Evolutionary conservation across 257 asterid genomes (phyloP), one percentile per base, ranked within the genome.

Genomic region (Lycium barbarum): DNA sequence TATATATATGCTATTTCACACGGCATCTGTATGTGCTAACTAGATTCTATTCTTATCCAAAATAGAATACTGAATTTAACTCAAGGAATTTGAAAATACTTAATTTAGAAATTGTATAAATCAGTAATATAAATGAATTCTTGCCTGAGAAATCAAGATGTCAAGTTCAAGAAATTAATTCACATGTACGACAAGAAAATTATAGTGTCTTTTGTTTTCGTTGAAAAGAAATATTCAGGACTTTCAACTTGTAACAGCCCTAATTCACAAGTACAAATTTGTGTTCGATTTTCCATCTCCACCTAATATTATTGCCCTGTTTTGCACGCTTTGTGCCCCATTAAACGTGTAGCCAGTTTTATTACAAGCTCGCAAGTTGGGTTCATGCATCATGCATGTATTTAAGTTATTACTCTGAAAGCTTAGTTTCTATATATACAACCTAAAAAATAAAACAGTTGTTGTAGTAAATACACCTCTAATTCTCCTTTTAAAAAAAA

Each of bases 241-340:
- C 9, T 72, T 43, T 72, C 35, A 18, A 72, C 36, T 72, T 72
- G 79, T 71, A 54, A 22, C 57, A 45, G 17, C 57, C 26, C 58
- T 43, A 72, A 72, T 72, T 40, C 57, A 45, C 38, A 72, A 72
- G 58, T 9, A 72, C 80, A 72, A 10, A 43, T 43, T 18, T 45
- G 55, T 70, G 11, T 70, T 40, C 15, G 51, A 67, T 67, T 66
- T 67, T 67, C 49, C 14, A 13, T 36, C 47, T 67, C 36, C 76
- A 15, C n/a, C 22, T 67, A 70, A 40, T 67, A 67, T 36, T 17
- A 9, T 17, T 79, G 83, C 83, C 83, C 83, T 80, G 5, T 14
- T 80, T 18, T 58, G 71, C 84, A 82, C 76, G 84, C 84, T 45
- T 40, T 9, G 53, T 81, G 76, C 10, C 36, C 80, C 14, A 6